phyloP scores from a whole-genome alignment of 495 filamentous ascomycete genomes.

The Neurospora sp. region DNA sequence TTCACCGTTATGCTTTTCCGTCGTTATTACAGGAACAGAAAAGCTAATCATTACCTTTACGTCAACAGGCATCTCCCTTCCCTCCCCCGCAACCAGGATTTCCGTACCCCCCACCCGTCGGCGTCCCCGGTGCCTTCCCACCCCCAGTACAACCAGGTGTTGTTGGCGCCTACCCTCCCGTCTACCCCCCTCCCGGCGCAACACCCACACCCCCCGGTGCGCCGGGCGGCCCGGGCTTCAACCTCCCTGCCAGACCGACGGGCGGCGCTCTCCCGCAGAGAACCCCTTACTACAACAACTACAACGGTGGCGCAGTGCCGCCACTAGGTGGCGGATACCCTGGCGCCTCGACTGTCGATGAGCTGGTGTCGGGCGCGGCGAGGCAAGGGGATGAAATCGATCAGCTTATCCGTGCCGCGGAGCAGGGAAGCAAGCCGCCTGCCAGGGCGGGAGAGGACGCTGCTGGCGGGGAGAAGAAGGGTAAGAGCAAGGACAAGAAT shows the following conservation, averaged over 20 bases:
- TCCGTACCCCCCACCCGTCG: slow-evolving; percentile 16
- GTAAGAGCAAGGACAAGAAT: slow-evolving; percentile 60
- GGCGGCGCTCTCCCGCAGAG: slow-evolving; percentile 23
- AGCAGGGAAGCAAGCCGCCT: slow-evolving; percentile 43
- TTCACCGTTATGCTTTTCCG: too few species aligned
- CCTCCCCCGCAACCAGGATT: slow-evolving; percentile 31
- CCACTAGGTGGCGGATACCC: slow-evolving; percentile 5
- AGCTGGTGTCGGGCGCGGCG: slow-evolving; percentile 46
- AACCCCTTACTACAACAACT: slow-evolving; percentile 21
- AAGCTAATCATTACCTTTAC: neutral
- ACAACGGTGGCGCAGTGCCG: neutral
- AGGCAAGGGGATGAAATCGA: slow-evolving; percentile 40
- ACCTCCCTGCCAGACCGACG: slow-evolving; percentile 32
- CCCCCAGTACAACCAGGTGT: slow-evolving; percentile 17
- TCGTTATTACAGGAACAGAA: too few species aligned
- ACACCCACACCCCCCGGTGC: neutral
- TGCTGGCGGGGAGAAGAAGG: slow-evolving; percentile 53
- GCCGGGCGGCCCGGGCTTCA: slow-evolving; percentile 13
- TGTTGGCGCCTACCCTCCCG: slow-evolving; percentile 26
- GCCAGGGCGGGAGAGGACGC: slow-evolving; percentile 30
- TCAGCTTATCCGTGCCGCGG: slow-evolving; percentile 47
- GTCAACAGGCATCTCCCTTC: slow-evolving; percentile 29
- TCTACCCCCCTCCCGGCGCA: slow-evolving; percentile 13
- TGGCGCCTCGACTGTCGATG: slow-evolving; percentile 45
- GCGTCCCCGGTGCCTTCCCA: slow-evolving; percentile 15